Evolutionary conservation across 1,284 basidiomycete genomes (phyloP).

Genomic region (Leccinum pachyderme): DNA sequence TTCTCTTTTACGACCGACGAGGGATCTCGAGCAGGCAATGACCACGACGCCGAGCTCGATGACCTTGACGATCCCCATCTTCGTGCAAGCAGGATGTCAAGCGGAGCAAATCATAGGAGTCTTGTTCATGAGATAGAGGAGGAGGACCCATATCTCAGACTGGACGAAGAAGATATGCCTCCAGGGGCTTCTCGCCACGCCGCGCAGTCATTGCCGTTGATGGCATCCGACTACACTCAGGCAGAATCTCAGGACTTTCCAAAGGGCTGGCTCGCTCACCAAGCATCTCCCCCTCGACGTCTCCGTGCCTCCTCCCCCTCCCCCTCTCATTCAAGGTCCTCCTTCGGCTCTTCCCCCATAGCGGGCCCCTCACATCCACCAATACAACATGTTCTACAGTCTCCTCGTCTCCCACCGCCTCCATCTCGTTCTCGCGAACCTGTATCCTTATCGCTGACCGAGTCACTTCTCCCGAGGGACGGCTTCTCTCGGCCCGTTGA

Average conservation of each 20-base stretch:
- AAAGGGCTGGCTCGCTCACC: conserved; percentile 72
- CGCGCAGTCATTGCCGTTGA: conserved; percentile 51
- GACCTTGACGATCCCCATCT: conserved; percentile 74
- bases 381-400: conserved; percentile 14
- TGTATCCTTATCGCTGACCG: conserved; percentile 62
- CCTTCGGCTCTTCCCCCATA: conserved; percentile 45
- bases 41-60: conserved; percentile 53
- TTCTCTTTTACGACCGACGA: conserved; percentile 78
- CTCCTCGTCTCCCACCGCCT: conserved; percentile 34
- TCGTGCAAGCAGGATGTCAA: conserved; percentile 39
- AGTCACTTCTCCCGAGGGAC: conserved; percentile 70
- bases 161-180: conserved; percentile 53
- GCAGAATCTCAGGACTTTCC: conserved; percentile 41
- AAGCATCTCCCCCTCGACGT: conserved; percentile 44
- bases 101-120: conserved; percentile 27
- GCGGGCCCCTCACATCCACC: conserved; percentile 20
- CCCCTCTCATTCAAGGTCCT: conserved; percentile 43
- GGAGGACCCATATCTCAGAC: conserved; percentile 71
- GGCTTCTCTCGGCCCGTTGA: conserved; percentile 59
- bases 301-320: conserved; percentile 47
- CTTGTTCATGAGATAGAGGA: conserved; percentile 42
- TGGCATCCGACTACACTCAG: conserved; percentile 39
- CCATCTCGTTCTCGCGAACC: conserved; percentile 39
- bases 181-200: conserved; percentile 42
- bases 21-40: conserved; percentile 54